Conservation (phyloP, 2,329 filamentous ascomycete species). For the Fusarium setosum region DNA sequence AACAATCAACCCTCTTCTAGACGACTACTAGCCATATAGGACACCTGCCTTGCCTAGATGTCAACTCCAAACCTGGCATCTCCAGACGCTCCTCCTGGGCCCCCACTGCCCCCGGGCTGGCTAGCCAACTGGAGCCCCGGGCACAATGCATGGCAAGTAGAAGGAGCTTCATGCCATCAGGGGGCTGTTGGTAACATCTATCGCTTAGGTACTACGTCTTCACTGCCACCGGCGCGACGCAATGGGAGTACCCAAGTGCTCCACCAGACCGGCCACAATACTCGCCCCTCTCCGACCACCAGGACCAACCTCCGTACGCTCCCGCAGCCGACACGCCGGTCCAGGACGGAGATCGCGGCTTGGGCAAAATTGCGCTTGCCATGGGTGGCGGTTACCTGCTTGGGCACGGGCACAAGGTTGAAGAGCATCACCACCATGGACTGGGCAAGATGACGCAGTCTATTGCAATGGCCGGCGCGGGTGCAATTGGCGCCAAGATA, state of each 20-base stretch:
- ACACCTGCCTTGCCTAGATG: not conserved
- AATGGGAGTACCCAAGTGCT: constrained; percentile 16
- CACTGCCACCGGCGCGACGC: constrained; percentile 10
- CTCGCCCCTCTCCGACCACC: not conserved
- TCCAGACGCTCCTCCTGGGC: not conserved
- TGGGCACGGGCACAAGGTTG: not conserved
- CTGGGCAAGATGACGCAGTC: constrained; percentile 13
- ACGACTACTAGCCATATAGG: not conserved
- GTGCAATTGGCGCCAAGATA: constrained; percentile 18
- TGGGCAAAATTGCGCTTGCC: constrained; percentile 19
- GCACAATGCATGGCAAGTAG: constrained; percentile 16
- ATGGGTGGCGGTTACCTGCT: constrained; percentile 9
- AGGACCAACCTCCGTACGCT: not conserved
- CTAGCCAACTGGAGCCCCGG: constrained; percentile 20
- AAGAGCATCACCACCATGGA: constrained; percentile 4
- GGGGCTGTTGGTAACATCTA: not conserved
- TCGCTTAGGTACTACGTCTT: constrained; percentile 17
- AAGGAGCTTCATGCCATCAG: not conserved
- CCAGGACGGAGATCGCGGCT: constrained; percentile 13
- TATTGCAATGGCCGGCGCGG: constrained; percentile 13
- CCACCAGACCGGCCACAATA: constrained; percentile 6
- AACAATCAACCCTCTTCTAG: not conserved
- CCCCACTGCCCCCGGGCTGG: constrained; percentile 9
- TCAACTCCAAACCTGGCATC: not conserved
- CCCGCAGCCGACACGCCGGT: not conserved